Evolutionary conservation across 192 early-diverging fungal species (phyloP).

Genomic region (Backusella circina): DNA sequence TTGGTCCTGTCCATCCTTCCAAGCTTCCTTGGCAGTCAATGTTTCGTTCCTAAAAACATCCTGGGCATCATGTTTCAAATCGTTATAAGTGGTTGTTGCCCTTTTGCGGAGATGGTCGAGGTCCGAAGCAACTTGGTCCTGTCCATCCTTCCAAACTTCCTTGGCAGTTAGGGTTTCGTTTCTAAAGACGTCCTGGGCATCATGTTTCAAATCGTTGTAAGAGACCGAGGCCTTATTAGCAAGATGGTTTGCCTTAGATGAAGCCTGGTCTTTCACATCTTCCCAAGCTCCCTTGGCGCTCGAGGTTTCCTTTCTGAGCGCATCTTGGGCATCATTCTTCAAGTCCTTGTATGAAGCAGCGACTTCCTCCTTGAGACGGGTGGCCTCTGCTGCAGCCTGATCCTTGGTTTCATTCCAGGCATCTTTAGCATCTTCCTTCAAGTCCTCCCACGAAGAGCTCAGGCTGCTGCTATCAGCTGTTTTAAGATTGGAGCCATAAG

Average conservation of each 20-base stretch:
- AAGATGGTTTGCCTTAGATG: background rate
- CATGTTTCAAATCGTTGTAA: background rate
- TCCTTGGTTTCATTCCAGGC: background rate
- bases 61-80: background rate
- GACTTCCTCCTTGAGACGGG: too few species aligned
- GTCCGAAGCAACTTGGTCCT: background rate
- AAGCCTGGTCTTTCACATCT: background rate
- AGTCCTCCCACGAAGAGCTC: background rate
- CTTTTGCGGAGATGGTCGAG: background rate
- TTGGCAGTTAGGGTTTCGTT: background rate
- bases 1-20: background rate
- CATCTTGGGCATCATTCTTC: background rate
- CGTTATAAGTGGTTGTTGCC: background rate
- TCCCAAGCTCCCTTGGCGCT: background rate
- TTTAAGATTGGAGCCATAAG: background rate
- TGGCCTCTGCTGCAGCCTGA: too few species aligned
- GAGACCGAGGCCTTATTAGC: background rate
- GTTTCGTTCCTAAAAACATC: background rate
- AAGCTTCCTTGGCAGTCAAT: background rate
- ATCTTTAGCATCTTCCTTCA: conserved; percentile 3
- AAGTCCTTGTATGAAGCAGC: background rate
- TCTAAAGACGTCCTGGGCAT: background rate
- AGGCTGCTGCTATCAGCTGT: background rate
- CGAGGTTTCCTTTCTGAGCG: background rate
- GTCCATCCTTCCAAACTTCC: background rate